Evolutionary conservation across 2,329 filamentous ascomycete genomes (phyloP).

Genomic region (Penicillium sp.): DNA sequence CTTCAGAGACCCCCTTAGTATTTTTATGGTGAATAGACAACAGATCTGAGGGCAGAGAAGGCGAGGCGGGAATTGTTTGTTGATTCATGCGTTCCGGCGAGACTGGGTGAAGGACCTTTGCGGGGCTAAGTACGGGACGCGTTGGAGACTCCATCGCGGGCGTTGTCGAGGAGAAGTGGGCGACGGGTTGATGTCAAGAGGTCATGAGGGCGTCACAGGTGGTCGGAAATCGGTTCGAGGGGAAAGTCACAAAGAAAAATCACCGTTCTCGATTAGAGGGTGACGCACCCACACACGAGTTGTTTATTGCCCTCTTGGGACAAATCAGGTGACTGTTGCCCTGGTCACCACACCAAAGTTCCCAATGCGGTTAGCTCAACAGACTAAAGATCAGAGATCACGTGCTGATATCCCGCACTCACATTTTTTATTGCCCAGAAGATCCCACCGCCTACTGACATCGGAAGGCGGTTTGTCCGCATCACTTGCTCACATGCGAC

Average conservation of each 20-base stretch:
- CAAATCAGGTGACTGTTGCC: slow-evolving; percentile 34
- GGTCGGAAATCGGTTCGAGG: slow-evolving; percentile 4
- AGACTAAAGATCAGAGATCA: slow-evolving; percentile 11
- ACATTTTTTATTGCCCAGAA: neutral
- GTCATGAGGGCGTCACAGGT: slow-evolving; percentile 18
- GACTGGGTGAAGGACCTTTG: slow-evolving; percentile 42
- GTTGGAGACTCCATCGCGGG: slow-evolving; percentile 38
- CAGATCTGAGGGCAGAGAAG: slow-evolving; percentile 38
- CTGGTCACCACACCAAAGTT: slow-evolving; percentile 21
- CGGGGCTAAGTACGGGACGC: slow-evolving; percentile 31
- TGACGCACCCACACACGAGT: slow-evolving; percentile 32
- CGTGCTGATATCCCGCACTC: slow-evolving; percentile 11
- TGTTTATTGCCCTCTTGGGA: slow-evolving; percentile 29
- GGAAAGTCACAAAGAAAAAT: slow-evolving; percentile 12
- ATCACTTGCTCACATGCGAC: neutral
- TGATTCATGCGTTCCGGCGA: slow-evolving; percentile 52
- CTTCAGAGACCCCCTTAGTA: slow-evolving; percentile 40
- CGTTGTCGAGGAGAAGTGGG: slow-evolving; percentile 6
- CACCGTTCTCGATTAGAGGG: slow-evolving; percentile 19
- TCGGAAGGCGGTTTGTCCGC: slow-evolving; percentile 9
- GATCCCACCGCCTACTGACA: neutral
- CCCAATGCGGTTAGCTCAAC: neutral
- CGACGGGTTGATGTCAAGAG: slow-evolving; percentile 9
- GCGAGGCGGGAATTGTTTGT: slow-evolving; percentile 42
- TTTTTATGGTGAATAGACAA: slow-evolving; percentile 37